Conservation (phyloP, 2,329 filamentous ascomycete species). For the Falciphora oryzae region DNA sequence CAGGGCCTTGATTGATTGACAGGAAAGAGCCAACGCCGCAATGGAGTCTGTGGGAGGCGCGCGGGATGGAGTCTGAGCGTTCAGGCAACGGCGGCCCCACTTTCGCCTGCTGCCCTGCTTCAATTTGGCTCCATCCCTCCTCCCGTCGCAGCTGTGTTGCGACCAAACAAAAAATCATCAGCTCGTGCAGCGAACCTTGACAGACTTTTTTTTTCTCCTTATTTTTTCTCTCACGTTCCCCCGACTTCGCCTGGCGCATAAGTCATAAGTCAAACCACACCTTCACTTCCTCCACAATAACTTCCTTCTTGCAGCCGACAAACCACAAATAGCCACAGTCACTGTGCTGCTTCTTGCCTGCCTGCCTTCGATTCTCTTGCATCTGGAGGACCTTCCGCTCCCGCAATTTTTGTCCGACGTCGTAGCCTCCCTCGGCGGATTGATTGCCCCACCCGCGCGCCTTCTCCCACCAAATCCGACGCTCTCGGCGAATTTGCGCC, state of each 20-base stretch:
- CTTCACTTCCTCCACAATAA: background rate
- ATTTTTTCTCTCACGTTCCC: background rate
- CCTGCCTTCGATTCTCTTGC: constrained; percentile 2
- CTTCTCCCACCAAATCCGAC: constrained; percentile 6
- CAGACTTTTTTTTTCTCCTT: background rate
- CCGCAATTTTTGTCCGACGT: background rate
- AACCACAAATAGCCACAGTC: background rate
- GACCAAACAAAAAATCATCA: background rate
- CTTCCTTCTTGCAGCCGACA: background rate
- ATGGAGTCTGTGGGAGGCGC: background rate
- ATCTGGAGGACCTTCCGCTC: background rate
- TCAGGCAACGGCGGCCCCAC: background rate
- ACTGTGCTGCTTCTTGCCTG: background rate
- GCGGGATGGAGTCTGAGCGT: background rate
- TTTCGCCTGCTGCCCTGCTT: background rate
- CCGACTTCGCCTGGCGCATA: constrained; percentile 7
- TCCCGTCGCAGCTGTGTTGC: background rate
- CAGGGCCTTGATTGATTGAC: background rate
- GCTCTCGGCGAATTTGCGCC: background rate
- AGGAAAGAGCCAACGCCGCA: background rate
- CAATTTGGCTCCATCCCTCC: background rate
- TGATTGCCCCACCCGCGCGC: constrained; percentile 10
- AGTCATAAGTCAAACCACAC: constrained; percentile 4
- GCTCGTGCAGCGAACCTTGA: background rate
- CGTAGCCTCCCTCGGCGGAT: constrained; percentile 2